Conservation (phyloP, 2,329 filamentous ascomycete genomes). For the Fusarium oligoseptatum region DNA sequence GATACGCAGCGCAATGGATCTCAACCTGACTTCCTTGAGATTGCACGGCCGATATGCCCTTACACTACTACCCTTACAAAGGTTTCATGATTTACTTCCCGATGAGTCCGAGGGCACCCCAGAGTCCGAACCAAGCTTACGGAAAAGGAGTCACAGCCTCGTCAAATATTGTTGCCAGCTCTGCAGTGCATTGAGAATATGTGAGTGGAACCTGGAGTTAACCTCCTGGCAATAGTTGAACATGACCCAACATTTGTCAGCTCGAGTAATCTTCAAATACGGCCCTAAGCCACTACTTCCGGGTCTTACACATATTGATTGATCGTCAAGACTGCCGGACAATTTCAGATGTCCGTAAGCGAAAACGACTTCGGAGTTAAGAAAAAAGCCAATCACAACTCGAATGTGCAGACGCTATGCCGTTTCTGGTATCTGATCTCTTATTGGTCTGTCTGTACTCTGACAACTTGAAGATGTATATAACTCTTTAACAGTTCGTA, state of each 20-base stretch:
- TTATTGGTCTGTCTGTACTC: slow-evolving; percentile 11
- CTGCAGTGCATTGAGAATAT: no score
- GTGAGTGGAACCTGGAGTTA: background rate
- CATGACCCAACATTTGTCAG: background rate
- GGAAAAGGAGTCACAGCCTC: no score
- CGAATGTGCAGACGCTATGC: background rate
- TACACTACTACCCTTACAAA: no score
- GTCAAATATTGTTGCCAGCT: no score
- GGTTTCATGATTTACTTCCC: no score
- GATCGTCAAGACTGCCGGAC: slow-evolving; percentile 1
- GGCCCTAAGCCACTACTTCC: slow-evolving; percentile 25
- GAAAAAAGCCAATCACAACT: slow-evolving; percentile 4
- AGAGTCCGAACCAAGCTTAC: no score
- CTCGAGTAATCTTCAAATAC: background rate
- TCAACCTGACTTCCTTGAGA: no score
- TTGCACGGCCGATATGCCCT: no score
- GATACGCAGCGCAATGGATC: no score
- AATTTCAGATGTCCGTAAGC: slow-evolving; percentile 18
- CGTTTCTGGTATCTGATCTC: slow-evolving; percentile 9
- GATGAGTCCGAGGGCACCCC: no score
- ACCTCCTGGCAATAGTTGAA: background rate
- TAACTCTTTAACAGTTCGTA: slow-evolving; percentile 16
- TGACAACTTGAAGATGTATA: background rate
- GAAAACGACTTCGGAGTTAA: background rate
- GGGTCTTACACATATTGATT: background rate